phyloP scores from a whole-genome alignment of 2,329 filamentous ascomycete genomes.

The Botryotinia globosa region DNA sequence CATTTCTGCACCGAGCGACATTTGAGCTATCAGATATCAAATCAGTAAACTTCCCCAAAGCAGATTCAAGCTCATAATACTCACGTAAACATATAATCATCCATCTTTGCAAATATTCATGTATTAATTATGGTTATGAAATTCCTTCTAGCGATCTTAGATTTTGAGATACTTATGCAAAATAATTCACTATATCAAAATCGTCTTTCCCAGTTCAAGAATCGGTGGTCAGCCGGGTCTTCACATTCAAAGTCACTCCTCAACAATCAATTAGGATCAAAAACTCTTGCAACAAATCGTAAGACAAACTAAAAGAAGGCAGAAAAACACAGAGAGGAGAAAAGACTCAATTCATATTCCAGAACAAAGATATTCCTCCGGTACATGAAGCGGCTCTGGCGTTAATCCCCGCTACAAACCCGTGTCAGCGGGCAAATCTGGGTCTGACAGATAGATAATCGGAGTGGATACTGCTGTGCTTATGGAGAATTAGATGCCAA shows the following conservation, averaged over 20 bases:
- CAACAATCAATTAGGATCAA: neutral
- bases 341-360: constrained; percentile 1
- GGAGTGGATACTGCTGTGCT: neutral
- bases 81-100: constrained; percentile 39
- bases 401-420: constrained; percentile 9
- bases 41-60: neutral
- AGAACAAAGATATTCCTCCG: neutral
- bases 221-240: neutral
- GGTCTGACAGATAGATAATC: constrained; percentile 12
- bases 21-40: constrained; percentile 22
- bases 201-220: neutral
- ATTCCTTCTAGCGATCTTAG: neutral
- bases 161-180: neutral
- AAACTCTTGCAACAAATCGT: neutral
- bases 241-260: neutral
- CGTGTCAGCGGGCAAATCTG: neutral
- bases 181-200: neutral
- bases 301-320: neutral
- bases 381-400: constrained; percentile 4
- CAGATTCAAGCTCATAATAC: neutral
- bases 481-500: neutral
- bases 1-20: constrained; percentile 33
- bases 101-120: constrained; percentile 30
- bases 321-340: neutral
- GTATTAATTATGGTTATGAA: neutral